phyloP scores from a whole-genome alignment of 495 filamentous ascomycete genomes.

The Tetracladium setigerum region DNA sequence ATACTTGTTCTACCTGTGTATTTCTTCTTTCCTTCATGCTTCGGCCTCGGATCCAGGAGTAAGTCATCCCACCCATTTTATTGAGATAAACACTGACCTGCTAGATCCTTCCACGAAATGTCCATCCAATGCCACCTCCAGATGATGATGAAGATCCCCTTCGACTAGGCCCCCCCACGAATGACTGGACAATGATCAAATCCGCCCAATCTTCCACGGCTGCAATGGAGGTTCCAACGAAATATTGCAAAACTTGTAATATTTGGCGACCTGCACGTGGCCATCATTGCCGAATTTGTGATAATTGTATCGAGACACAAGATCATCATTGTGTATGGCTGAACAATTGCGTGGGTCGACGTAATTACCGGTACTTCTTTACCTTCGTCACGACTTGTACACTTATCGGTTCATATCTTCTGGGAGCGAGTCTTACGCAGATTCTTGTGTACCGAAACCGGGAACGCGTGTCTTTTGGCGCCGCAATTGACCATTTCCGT shows the following conservation, averaged over 20 bases:
- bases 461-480: constrained; percentile 54
- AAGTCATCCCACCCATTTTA: constrained; percentile 30
- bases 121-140: constrained; percentile 47
- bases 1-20: constrained; percentile 81
- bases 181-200: constrained; percentile 85
- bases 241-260: constrained; percentile 94
- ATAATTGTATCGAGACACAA: constrained; percentile 95
- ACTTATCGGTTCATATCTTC: constrained; percentile 66
- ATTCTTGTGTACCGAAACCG: constrained; percentile 61
- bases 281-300: constrained; percentile 93
- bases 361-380: constrained; percentile 98
- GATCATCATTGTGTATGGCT: constrained; percentile 99
- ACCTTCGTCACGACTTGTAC: constrained; percentile 72
- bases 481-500: constrained; percentile 56
- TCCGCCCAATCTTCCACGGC: constrained; percentile 58
- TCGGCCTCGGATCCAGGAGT: constrained; percentile 88
- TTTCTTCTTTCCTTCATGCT: constrained; percentile 90
- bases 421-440: constrained; percentile 71
- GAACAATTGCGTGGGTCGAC: constrained; percentile 94
- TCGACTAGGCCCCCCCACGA: constrained; percentile 71
- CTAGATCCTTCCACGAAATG: constrained; percentile 78
- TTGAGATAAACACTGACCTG: constrained; percentile 11
- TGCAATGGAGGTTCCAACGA: constrained; percentile 94
- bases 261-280: constrained; percentile 94
- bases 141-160: constrained; percentile 68